Evolutionary conservation across 352 stramenopile species (phyloP).

Genomic region (Phytophthora meadii): DNA sequence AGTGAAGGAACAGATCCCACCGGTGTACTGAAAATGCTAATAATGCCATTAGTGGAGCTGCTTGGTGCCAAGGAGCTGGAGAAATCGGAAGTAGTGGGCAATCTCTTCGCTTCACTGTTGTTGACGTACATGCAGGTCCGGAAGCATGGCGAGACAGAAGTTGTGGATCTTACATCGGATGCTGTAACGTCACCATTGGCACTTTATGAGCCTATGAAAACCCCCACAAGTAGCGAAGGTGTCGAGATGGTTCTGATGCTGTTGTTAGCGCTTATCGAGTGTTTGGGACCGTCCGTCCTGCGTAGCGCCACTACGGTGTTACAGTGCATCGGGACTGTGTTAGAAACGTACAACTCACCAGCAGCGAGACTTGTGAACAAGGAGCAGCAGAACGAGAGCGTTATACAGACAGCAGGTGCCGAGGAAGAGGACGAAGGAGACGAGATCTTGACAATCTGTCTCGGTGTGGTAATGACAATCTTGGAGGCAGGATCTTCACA

Average conservation of each 20-base stretch:
- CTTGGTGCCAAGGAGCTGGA: constrained; percentile 73
- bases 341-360: constrained; percentile 62
- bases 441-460: constrained; percentile 81
- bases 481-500: constrained; percentile 64
- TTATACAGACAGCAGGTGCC: constrained; percentile 14
- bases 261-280: constrained; percentile 76
- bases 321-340: constrained; percentile 73
- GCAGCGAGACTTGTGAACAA: constrained; percentile 40
- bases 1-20: constrained; percentile 19
- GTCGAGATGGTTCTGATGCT: constrained; percentile 70
- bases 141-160: constrained; percentile 23
- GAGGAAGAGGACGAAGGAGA: constrained; percentile 61
- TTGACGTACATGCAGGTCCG: constrained; percentile 81
- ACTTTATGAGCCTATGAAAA: constrained; percentile 48
- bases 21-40: constrained; percentile 41
- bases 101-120: constrained; percentile 80
- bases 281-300: constrained; percentile 73
- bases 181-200: constrained; percentile 7
- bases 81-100: constrained; percentile 64
- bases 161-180: constrained; percentile 4
- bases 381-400: constrained; percentile 17
- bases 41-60: constrained; percentile 61
- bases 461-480: constrained; percentile 83
- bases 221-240: constrained; percentile 38
- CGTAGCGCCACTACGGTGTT: constrained; percentile 70